Conservation (phyloP, 176 grass and related monocot genomes). For the Canna indica region DNA sequence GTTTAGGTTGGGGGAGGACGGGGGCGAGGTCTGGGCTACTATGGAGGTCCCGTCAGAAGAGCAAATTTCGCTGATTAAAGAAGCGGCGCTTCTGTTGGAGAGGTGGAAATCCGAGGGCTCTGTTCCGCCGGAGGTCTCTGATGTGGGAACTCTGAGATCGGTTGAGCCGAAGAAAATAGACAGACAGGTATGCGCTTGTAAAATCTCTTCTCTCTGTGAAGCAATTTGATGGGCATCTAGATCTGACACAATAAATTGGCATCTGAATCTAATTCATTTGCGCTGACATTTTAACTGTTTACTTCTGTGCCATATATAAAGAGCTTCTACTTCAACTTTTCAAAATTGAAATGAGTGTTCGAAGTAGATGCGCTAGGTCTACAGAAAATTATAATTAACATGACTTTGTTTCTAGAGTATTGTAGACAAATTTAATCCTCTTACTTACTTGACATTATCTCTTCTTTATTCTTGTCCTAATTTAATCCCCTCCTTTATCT, state of each 20-base stretch:
- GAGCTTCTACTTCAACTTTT: background rate
- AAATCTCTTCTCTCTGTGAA: background rate
- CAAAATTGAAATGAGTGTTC: background rate
- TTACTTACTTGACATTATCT: background rate
- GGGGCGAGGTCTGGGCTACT: constrained; percentile 70
- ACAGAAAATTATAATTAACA: background rate
- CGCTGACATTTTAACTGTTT: background rate
- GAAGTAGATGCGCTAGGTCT: background rate
- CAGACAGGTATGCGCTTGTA: constrained; percentile 44
- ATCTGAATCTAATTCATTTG: background rate
- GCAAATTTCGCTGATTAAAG: constrained; percentile 40
- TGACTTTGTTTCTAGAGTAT: background rate
- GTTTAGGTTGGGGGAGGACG: constrained; percentile 47
- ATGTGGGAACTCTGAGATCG: constrained; percentile 16
- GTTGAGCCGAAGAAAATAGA: constrained; percentile 40
- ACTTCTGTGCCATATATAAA: background rate
- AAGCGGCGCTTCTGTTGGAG: constrained; percentile 45
- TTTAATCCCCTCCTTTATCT: background rate
- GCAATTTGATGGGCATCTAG: background rate
- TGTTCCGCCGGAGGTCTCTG: background rate
- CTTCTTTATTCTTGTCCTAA: background rate
- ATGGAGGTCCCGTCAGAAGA: constrained; percentile 41
- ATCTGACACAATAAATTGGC: background rate
- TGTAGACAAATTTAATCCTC: background rate
- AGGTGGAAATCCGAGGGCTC: constrained; percentile 22